phyloP scores from a whole-genome alignment of 345 rosid genomes.

The Lumnitzera littorea region DNA sequence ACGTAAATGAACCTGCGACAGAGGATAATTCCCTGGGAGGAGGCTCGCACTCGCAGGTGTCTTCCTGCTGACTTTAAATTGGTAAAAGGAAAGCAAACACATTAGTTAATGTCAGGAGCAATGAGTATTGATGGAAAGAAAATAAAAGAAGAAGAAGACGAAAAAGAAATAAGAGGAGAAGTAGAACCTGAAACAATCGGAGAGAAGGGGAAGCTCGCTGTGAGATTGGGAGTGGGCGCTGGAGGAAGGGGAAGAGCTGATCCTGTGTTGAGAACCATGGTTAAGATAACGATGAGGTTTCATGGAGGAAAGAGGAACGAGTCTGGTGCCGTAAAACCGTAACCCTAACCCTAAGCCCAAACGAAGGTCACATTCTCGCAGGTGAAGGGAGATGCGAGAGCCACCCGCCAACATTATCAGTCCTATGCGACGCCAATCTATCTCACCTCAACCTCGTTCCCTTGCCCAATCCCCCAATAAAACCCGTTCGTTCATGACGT shows the following conservation, averaged over 20 bases:
- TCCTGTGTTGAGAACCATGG: conserved; percentile 26
- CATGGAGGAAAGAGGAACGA: conserved; percentile 45
- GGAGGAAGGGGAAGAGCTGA: conserved; percentile 29
- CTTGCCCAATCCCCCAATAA: too few relatives aligned
- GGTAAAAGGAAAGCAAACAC: conserved; percentile 7
- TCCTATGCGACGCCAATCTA: not conserved
- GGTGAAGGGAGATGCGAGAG: conserved; percentile 57
- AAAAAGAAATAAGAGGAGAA: not conserved
- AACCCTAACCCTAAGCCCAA: conserved; percentile 26
- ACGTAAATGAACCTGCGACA: conserved; percentile 51
- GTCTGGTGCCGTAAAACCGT: conserved; percentile 38
- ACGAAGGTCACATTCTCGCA: conserved; percentile 33
- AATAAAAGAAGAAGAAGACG: conserved; percentile 4
- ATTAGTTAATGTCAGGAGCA: not conserved
- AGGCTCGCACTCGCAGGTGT: conserved; percentile 37
- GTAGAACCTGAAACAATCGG: conserved; percentile 51
- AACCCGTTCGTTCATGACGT: too few relatives aligned
- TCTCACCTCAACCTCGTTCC: not conserved
- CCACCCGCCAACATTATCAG: conserved; percentile 55
- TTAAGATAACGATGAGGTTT: conserved; percentile 24
- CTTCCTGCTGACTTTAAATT: conserved; percentile 58
- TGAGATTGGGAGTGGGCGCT: conserved; percentile 28
- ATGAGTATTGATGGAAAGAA: not conserved
- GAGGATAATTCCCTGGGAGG: conserved; percentile 40
- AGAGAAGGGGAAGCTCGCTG: conserved; percentile 39